phyloP scores from a whole-genome alignment of 2,329 filamentous ascomycete genomes.

The Macrophomina tecta region DNA sequence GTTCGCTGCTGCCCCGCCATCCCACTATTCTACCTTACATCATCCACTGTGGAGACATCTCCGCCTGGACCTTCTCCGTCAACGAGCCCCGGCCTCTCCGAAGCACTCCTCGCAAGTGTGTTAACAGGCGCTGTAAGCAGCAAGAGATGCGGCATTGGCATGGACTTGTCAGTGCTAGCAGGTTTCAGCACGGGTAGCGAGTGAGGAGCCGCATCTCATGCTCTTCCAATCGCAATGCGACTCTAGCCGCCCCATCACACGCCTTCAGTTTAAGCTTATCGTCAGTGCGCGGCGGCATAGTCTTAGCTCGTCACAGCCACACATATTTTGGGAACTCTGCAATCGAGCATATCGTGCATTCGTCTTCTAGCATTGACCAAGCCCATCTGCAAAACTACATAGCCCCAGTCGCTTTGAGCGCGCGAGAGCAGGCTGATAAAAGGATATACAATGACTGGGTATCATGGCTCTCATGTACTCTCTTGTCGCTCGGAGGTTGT shows the following conservation, averaged over 20 bases:
- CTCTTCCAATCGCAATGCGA: background rate
- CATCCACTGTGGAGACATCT: background rate
- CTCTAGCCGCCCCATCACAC: background rate
- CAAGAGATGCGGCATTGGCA: background rate
- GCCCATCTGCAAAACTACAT: conserved; percentile 24
- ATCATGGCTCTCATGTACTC: conserved; percentile 28
- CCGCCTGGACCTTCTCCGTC: conserved; percentile 19
- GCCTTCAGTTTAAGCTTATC: background rate
- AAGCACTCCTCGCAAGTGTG: background rate
- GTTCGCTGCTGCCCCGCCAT: conserved; percentile 12
- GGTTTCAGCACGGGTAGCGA: conserved; percentile 9
- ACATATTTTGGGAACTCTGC: background rate
- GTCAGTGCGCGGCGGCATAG: background rate
- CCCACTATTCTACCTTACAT: conserved; percentile 25
- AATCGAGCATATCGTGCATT: conserved; percentile 7
- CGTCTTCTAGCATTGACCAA: conserved; percentile 23
- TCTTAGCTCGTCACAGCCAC: background rate
- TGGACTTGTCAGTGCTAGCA: background rate
- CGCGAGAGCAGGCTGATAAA: conserved; percentile 25
- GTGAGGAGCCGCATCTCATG: background rate
- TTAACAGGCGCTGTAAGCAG: background rate
- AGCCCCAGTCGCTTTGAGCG: conserved; percentile 16
- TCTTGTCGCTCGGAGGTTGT: conserved; percentile 22
- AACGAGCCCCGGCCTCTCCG: background rate
- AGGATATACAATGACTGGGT: conserved; percentile 29